phyloP scores from a whole-genome alignment of 345 rosid genomes.

The Pseudoturritis turrita region DNA sequence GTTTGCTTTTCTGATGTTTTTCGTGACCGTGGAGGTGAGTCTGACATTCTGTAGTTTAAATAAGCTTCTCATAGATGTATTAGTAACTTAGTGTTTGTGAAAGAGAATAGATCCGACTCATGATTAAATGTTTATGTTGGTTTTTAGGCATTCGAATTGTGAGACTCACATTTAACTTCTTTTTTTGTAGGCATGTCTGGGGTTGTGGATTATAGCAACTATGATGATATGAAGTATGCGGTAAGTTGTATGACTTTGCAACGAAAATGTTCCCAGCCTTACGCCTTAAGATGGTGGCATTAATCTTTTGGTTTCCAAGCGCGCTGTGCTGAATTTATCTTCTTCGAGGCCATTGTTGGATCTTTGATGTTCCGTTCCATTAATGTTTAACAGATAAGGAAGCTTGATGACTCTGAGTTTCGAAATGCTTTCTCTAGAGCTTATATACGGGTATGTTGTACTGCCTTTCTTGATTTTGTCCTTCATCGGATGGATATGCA shows the following conservation, averaged over 20 bases:
- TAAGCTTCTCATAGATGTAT: not conserved
- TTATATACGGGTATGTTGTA: constrained; percentile 61
- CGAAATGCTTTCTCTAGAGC: constrained; percentile 86
- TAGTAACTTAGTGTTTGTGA: not conserved
- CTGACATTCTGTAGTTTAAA: not conserved
- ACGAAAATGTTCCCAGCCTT: not conserved
- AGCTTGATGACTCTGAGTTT: constrained; percentile 84
- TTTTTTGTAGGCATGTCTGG: constrained; percentile 71
- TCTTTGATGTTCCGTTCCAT: constrained; percentile 10
- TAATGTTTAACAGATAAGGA: constrained; percentile 50
- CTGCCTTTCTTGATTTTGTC: not conserved
- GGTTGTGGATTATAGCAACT: constrained; percentile 79
- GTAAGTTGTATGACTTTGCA: constrained; percentile 44
- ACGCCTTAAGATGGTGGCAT: not conserved
- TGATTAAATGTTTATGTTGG: not conserved
- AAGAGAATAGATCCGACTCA: not conserved
- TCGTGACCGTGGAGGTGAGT: constrained; percentile 78
- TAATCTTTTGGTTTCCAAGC: not conserved
- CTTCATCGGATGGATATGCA: not conserved
- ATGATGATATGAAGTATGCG: constrained; percentile 94
- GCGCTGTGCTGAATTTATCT: not conserved
- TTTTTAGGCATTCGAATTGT: not conserved
- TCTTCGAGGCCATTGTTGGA: not conserved
- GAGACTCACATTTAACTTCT: not conserved
- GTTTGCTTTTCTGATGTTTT: constrained; percentile 94